Conservation (phyloP, 768 basidiomycete genomes). For the Xerocomus spinulosus region DNA sequence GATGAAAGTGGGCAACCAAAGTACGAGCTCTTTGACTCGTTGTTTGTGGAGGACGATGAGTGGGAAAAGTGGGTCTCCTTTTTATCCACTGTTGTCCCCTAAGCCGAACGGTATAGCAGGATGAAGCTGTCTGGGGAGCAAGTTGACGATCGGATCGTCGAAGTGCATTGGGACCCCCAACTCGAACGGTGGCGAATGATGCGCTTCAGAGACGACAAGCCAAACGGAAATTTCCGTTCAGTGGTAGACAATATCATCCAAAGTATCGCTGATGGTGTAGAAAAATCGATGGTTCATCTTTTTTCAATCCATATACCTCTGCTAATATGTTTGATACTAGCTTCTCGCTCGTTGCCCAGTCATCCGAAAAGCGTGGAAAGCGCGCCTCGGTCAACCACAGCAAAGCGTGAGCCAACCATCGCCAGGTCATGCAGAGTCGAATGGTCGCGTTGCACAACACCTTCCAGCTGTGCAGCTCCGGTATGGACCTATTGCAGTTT, state of each 20-base stretch:
- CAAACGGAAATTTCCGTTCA: conserved; percentile 79
- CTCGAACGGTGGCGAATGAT: conserved; percentile 78
- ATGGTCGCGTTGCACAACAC: conserved; percentile 21
- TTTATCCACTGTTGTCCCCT: not conserved
- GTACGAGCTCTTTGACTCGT: conserved; percentile 81
- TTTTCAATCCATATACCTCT: conserved; percentile 1
- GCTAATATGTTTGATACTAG: conserved; percentile 37
- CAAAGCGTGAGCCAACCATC: conserved; percentile 21
- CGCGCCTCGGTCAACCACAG: conserved; percentile 44
- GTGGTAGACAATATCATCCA: conserved; percentile 86
- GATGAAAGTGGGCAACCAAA: conserved; percentile 47
- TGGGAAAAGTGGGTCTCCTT: conserved; percentile 77
- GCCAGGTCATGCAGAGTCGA: conserved; percentile 15
- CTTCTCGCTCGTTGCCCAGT: conserved; percentile 58
- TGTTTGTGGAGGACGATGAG: conserved; percentile 83
- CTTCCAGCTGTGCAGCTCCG: conserved; percentile 25
- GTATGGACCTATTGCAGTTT: conserved; percentile 62
- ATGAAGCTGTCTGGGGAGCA: conserved; percentile 84
- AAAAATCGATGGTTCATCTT: conserved; percentile 70
- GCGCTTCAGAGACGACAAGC: conserved; percentile 94
- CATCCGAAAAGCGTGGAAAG: conserved; percentile 75
- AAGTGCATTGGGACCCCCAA: conserved; percentile 84
- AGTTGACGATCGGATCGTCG: conserved; percentile 89
- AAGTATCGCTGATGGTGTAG: conserved; percentile 92
- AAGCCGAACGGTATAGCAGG: conserved; percentile 38